Base-by-base conservation (phyloP, 768 basidiomycete species). In the Rossbeevera mucosa region DNA sequence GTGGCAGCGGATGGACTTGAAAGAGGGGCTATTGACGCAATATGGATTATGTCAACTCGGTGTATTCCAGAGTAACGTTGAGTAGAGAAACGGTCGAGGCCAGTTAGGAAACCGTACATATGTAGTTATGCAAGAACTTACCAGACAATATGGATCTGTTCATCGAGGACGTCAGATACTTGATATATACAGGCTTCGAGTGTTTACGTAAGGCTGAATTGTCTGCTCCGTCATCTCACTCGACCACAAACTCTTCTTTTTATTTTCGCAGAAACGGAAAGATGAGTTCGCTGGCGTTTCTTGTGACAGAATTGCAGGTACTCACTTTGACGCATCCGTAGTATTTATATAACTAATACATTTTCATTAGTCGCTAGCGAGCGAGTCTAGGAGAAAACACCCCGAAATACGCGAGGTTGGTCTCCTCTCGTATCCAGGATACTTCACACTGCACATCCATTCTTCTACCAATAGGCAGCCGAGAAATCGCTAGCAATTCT, bases 391-490 rank as follows among this genome's bases (percentile, higher is more conserved):
- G 61, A 75, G 94, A 54, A 91, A 89, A 60, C 86, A 94, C 68
- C 91, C 92, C 20, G 94, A 96, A 66, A 91, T 96, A 59, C 87
- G 90, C 64, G 94, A 95, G 81, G 93, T 94, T 66, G 43, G 58
- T 16, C n/a, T 3, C 13, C 5, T 1, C 3, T 13, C n/a, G 22
- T 50, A 28, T 29, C 42, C 22, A 14, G 13, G 36, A 11, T 16
- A 7, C 54, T 66, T 55, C 26, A 59, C 54, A 24, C 49, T 22
- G 25, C 43, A 29, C 12, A 2, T 29, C 20, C 24, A 24, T 13
- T 36, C 0, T 24, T n/a, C 33, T n/a, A 8, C 9, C n/a, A 8
- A 54, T 36, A 82, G 91, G 92, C 92, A 24, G 89, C 91, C 24
- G 92, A 94, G 69, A 92, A 91, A 68, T 89, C 92, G 2, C 67